A percentile compares a stretch with the other conserved stretches of the same genome.
Conservation (phyloP, 768 basidiomycete genomes). For the Phlegmacium glaucopus region DNA sequence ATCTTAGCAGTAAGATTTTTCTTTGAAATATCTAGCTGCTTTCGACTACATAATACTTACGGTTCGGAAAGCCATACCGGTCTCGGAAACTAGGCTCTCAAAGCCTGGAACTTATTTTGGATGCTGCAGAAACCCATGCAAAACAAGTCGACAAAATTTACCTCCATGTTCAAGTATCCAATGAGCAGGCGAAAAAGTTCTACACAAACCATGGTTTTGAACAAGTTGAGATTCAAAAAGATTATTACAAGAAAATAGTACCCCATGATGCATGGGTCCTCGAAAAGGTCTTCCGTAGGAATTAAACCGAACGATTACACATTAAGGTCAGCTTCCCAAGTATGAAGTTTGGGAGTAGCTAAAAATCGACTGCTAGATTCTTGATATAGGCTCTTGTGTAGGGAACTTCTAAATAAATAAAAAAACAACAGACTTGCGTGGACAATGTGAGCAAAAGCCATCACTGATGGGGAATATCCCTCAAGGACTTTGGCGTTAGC, state of each 20-base stretch:
- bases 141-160: conserved; percentile 71
- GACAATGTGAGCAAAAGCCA: conserved; percentile 1
- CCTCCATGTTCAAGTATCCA: conserved; percentile 86
- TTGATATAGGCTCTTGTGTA: conserved; percentile 17
- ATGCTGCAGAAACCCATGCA: conserved; percentile 53
- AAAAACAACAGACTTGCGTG: not conserved
- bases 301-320: conserved; percentile 7
- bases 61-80: conserved; percentile 69
- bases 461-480: not conserved
- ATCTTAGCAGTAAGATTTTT: conserved; percentile 62
- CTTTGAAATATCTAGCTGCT: not conserved
- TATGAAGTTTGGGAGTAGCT: conserved; percentile 2
- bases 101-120: conserved; percentile 63
- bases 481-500: conserved; percentile 4
- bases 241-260: conserved; percentile 87
- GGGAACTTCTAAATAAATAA: conserved; percentile 16
- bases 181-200: conserved; percentile 71
- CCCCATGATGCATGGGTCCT: conserved; percentile 88
- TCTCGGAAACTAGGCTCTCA: conserved; percentile 73
- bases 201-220: conserved; percentile 83
- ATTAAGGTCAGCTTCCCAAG: conserved; percentile 14
- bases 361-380: conserved; percentile 7
- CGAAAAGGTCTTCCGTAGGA: conserved; percentile 48
- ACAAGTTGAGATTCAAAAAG: conserved; percentile 59
- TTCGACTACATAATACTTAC: conserved; percentile 3